Conservation (phyloP, 2,329 filamentous ascomycete genomes). For the Phialocephala subalpina region DNA sequence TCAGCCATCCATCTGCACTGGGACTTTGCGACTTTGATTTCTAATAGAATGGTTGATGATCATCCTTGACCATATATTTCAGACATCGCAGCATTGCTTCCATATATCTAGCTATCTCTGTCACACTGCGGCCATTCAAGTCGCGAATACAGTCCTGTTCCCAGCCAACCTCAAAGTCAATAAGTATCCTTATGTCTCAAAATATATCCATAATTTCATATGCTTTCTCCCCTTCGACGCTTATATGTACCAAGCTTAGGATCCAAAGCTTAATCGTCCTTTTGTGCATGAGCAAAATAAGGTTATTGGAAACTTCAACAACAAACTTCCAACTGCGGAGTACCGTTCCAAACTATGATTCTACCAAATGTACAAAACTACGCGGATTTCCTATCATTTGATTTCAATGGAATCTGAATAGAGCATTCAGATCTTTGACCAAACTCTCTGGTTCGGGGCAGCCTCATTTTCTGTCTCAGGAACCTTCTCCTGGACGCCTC, state of each 20-base stretch:
- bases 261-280: background rate
- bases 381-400: background rate
- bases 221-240: background rate
- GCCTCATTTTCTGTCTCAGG: background rate
- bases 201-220: background rate
- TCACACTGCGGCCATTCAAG: background rate
- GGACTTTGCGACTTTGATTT: background rate
- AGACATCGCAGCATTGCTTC: background rate
- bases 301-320: background rate
- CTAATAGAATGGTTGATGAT: background rate
- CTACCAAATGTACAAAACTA: background rate
- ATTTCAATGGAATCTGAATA: background rate
- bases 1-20: no score
- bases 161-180: background rate
- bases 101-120: background rate
- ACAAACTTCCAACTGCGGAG: background rate
- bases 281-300: constrained; percentile 1
- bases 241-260: background rate
- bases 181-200: background rate
- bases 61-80: background rate
- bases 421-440: background rate
- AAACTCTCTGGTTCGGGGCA: background rate
- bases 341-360: background rate
- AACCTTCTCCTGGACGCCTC: no score
- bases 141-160: background rate